Conservation (phyloP, 116 monocot species). For the Dioscorea cayenensis region DNA sequence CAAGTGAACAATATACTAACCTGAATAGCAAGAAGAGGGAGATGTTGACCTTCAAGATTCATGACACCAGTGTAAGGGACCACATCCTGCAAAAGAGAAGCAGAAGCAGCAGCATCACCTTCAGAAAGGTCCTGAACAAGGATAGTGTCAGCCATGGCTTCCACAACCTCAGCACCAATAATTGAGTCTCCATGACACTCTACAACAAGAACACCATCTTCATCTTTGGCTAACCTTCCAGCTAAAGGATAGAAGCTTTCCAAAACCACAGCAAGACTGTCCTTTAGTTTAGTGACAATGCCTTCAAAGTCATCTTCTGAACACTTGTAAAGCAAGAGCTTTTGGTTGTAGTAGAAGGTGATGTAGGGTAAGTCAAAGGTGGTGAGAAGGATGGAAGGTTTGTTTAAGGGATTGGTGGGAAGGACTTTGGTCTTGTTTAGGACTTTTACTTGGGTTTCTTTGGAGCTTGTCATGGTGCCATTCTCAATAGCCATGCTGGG, state of each 20-base stretch:
- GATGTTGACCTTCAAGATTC: conserved; percentile 82
- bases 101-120: conserved; percentile 20
- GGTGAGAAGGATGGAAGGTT: conserved; percentile 32
- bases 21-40: conserved; percentile 77
- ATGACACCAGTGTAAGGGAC: conserved; percentile 83
- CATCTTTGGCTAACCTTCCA: conserved; percentile 56
- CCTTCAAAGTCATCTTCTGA: conserved; percentile 24
- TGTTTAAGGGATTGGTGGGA: conserved; percentile 18
- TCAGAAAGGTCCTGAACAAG: conserved; percentile 31
- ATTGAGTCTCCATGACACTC: conserved; percentile 49
- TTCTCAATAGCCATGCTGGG: conserved; percentile 30
- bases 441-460: conserved; percentile 27
- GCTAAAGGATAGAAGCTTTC: conserved; percentile 67
- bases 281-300: conserved; percentile 49
- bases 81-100: conserved; percentile 51
- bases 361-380: conserved; percentile 96
- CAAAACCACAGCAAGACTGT: conserved; percentile 45
- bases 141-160: conserved; percentile 50
- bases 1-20: not conserved
- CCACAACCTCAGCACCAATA: conserved; percentile 59
- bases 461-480: not conserved
- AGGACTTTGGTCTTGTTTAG: conserved; percentile 25
- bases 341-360: conserved; percentile 99
- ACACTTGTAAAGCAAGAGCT: conserved; percentile 67
- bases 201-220: conserved; percentile 53